Evolutionary conservation across 2,329 filamentous ascomycete species (phyloP), one percentile per base, ranked within the genome.

Genomic region (Aspergillus piperis): DNA sequence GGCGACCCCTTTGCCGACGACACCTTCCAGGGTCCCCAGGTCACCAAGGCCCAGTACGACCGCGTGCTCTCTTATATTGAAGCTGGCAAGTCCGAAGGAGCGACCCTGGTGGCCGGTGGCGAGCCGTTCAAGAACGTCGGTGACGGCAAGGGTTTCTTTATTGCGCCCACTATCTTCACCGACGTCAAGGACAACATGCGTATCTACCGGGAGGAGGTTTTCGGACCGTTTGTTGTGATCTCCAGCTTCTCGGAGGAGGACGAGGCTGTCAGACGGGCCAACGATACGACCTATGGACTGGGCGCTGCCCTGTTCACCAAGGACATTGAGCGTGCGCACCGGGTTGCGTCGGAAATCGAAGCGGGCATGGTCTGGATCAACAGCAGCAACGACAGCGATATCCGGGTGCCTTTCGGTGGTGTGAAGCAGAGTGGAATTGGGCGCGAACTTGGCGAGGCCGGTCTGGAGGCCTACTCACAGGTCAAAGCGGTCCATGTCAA

Each of bases 301-400:
- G 73, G 73, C 8, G 73, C 73, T 13, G 73, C 73, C n/a, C 38
- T 75, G 30, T 75, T 75, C 66, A 75, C 73, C 0, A 78, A 84
- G 66, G 84, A 90, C 70, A 84, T 90, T 67, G 84, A 84, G 67
- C 84, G 83, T 65, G 88, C 86, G 3, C 83, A 85, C 69, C 79
- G 83, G 1, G 74, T 86, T 2, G 78, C 81, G 2, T 76, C 80
- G 2, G 78, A 80, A 50, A 78, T 91, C 49, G 86, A 90, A 72
- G 83, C 85, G 11, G 88, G 88, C 30, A 89, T 89, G 83, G 87
- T 90, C 3, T 89, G 87, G 78, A 84, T 90, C 70, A 90, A 90
- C 67, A 84, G 80, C 66, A 83, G 82, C 73, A 83, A 81, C 59
- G 77, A 80, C 65, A 73, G 73, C 50, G 74, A 79, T 61, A 75